Base-by-base conservation (phyloP, 2,329 filamentous ascomycete genomes). In the Botrytis cinerea region DNA sequence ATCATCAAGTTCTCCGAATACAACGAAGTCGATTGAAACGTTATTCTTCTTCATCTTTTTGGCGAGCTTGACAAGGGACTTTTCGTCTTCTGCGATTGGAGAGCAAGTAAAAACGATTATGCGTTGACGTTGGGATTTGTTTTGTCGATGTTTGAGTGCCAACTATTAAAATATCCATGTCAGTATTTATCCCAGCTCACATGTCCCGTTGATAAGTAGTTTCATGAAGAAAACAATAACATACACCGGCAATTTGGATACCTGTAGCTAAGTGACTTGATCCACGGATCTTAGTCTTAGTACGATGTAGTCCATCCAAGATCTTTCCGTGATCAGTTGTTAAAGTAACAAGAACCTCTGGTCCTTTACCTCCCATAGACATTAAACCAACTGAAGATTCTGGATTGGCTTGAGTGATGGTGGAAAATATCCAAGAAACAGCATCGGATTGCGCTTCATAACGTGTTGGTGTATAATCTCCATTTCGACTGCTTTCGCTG, bases 11-110 rank as follows among this genome's bases (percentile, higher is more conserved):
- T 99, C 95, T 78, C 96, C 96, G 80, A 99, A 99, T 64, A 95
- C 90, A 75, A 99, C 89, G 80, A 99, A 95, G 83, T 99, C 96
- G 81, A 99, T 93, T 75, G 91, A 93, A 75, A 97, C 93, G 81
- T 93, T 95, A 83, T 92, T 92, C 88, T 99, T 99, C 90, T 98
- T 98, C 94, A 98, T 97, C 86, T 96, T 97, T 86, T 96, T 97
- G 62, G 96, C 95, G 45, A 99, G 88, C 81, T 93, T 93, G 75
- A 95, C 89, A 69, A 99, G 89, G 71, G 92, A 90, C 85, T 96
- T 96, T 83, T 98, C 93, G 76, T 93, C 92, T 81, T 99, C 96
- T 75, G 91, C 88, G 80, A 98, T 91, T 43, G 95, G 93, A 60
- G 94, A 97, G 88, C 96, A 99, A 76, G 95, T 92, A 83, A 99